Conservation (phyloP, 2,329 filamentous ascomycete genomes). For the Neonectria faginata region DNA sequence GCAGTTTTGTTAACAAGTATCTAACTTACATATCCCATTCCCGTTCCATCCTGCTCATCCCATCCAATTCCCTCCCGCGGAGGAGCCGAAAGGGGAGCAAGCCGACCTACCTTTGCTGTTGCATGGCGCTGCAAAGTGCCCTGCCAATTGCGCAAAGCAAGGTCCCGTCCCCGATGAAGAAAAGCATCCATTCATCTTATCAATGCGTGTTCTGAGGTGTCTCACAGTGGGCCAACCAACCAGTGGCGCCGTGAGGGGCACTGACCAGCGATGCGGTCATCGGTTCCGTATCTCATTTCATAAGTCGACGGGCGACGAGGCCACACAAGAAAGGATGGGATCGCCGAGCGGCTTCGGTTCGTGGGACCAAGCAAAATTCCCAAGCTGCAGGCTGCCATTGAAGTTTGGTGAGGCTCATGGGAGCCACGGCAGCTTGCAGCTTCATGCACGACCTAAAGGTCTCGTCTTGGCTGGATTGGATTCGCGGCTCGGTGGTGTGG, state of each 20-base stretch:
- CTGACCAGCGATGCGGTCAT: slow-evolving; percentile 13
- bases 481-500: slow-evolving; percentile 2
- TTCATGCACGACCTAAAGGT: slow-evolving; percentile 13
- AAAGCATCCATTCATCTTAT: not conserved
- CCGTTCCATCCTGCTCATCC: not conserved
- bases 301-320: not conserved
- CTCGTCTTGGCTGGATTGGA: slow-evolving; percentile 8
- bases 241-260: not conserved
- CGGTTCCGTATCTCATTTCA: not conserved
- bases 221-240: not conserved
- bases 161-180: not conserved
- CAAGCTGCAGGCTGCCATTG: not conserved
- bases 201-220: too few species aligned
- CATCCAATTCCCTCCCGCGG: not conserved
- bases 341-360: not conserved
- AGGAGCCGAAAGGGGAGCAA: not conserved
- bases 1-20: not conserved
- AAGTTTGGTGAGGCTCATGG: not conserved
- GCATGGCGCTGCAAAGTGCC: not conserved
- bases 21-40: not conserved
- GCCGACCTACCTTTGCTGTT: not conserved
- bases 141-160: not conserved
- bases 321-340: not conserved
- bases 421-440: slow-evolving; percentile 8
- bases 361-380: not conserved